Conservation (phyloP, 148 eudicot species). For the Dysphania ambrosioides region DNA sequence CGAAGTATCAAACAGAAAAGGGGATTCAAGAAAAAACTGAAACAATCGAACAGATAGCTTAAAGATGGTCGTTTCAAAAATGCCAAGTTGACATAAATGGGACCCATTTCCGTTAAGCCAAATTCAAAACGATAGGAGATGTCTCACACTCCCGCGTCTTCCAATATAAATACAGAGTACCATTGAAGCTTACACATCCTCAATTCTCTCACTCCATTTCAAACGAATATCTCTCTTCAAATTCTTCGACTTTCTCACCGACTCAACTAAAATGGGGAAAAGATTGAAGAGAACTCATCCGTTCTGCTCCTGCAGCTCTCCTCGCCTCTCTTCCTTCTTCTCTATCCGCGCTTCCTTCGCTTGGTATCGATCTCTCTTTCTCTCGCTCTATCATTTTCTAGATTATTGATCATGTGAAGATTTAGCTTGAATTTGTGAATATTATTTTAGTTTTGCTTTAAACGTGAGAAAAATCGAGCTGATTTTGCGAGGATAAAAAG, state of each 20-base stretch:
- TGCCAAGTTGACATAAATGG: too few species aligned
- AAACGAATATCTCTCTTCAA: neutral
- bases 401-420: conserved; percentile 1
- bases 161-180: neutral
- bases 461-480: neutral
- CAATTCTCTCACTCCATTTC: neutral
- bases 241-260: neutral
- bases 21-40: too few species aligned
- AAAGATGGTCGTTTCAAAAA: too few species aligned
- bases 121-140: neutral
- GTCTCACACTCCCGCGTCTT: conserved; percentile 23
- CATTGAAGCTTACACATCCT: neutral
- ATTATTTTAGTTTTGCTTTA: neutral
- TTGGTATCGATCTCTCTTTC: conserved; percentile 47
- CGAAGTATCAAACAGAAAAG: too few species aligned
- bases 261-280: conserved; percentile 56
- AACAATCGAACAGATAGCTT: too few species aligned
- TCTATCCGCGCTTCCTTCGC: conserved; percentile 51
- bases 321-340: conserved; percentile 37
- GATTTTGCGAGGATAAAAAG: neutral
- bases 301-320: conserved; percentile 69
- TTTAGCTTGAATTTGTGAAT: neutral
- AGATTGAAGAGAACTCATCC: conserved; percentile 51
- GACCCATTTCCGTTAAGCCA: too few species aligned
- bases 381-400: conserved; percentile 14